Base-by-base conservation (phyloP, 768 basidiomycete species). In the Austroboletus eburneus region DNA sequence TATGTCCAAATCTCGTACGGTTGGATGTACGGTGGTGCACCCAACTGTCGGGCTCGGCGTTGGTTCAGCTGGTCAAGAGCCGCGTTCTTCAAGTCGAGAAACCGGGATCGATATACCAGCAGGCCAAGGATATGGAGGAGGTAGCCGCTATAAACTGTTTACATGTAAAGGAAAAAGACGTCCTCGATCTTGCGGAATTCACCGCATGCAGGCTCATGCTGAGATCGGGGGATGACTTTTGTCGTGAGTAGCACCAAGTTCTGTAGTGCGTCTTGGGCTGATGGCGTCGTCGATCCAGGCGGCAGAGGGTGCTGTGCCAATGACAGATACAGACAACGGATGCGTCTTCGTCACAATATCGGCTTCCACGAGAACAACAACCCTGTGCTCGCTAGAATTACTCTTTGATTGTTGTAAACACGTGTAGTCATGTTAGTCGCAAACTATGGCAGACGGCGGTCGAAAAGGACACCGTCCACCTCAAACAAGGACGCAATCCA, bases 401-500 rank as follows among this genome's bases (percentile, higher is more conserved):
- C 60, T 43, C 50, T 64, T 34, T 64, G 37, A 56, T 21, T 13
- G 17, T 24, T 46, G 33, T 22, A 37, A 1, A 23, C 62, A 68
- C 67, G 51, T 64, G 36, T 23, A 21, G 25, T 16, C 9, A 27
- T 71, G 65, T 69, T 8, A 47, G 65, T 69, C 69, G 29, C 61
- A 68, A 59, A 63, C 76, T 85, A 87, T 87, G 79, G 81, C 81
- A 76, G 72, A 72, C 68, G 68, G 69, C 73, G 77, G 77, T 75
- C 23, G n/a, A 49, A 44, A 55, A 40, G 37, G 33, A 71, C 78
- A 72, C 76, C 68, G 72, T 72, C 70, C 67, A 67, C 85, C 81
- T 87, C 85, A 87, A 87, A 87, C 85, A 67, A 78, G 77, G 81
- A 83, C 72, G 48, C 46, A 38, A n/a, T 62, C 54, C 39, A 39